phyloP scores from a whole-genome alignment of 768 basidiomycete genomes.

The Xerocomellus dryophilus region DNA sequence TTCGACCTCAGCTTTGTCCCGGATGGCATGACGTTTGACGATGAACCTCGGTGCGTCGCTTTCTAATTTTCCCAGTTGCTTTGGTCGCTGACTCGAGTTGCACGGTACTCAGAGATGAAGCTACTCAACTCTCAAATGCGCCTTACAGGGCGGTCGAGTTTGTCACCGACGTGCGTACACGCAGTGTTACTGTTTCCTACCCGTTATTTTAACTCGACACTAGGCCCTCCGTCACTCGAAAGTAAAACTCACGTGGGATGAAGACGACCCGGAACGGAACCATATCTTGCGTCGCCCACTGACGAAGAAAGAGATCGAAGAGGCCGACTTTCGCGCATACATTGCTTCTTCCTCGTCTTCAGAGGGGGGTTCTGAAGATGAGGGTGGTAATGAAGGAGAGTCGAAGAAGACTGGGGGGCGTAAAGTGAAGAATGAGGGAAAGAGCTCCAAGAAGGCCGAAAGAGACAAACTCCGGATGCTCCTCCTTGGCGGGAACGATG shows the following conservation, averaged over 20 bases:
- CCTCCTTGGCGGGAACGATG: constrained; percentile 63
- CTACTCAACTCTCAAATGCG: constrained; percentile 57
- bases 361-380: constrained; percentile 46
- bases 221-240: constrained; percentile 97
- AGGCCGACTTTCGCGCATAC: constrained; percentile 83
- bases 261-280: constrained; percentile 87
- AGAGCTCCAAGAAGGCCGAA: constrained; percentile 40
- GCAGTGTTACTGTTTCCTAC: neutral
- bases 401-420: constrained; percentile 1
- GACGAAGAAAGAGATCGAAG: constrained; percentile 83
- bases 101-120: constrained; percentile 66
- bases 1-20: constrained; percentile 95
- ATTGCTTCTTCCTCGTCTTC: constrained; percentile 70
- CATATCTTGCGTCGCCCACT: constrained; percentile 76
- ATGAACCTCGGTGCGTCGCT: constrained; percentile 59
- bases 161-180: constrained; percentile 75
- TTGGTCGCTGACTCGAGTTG: neutral
- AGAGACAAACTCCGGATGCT: constrained; percentile 76
- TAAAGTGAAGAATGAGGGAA: constrained; percentile 16
- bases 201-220: neutral
- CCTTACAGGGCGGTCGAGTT: constrained; percentile 82
- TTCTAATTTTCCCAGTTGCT: neutral
- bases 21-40: constrained; percentile 81
- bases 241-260: constrained; percentile 98
- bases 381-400: constrained; percentile 3